Conservation (phyloP, 176 grass and related monocot species). For the Elaeis guineensis region DNA sequence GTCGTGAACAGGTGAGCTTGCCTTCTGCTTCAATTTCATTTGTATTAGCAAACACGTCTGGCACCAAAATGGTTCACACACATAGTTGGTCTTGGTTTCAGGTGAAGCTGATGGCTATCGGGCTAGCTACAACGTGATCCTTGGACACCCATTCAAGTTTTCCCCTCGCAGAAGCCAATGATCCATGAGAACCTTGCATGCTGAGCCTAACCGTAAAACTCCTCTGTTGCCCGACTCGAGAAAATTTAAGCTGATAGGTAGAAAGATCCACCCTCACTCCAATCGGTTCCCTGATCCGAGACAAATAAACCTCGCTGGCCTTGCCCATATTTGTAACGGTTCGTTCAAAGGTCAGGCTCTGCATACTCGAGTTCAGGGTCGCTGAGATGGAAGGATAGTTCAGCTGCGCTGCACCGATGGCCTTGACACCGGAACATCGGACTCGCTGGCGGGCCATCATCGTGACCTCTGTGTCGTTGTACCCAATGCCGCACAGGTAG, state of each 20-base stretch:
- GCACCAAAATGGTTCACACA: no score
- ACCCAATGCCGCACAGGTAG: conserved; percentile 46
- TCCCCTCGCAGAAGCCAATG: conserved; percentile 13
- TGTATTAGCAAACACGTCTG: no score
- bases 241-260: conserved; percentile 27
- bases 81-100: no score
- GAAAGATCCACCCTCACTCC: conserved; percentile 23
- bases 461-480: conserved; percentile 6
- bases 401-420: conserved; percentile 24
- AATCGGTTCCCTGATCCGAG: conserved; percentile 9
- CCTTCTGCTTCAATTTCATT: no score
- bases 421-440: conserved; percentile 13
- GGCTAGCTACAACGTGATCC: conserved; percentile 33
- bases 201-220: conserved; percentile 33
- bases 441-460: conserved; percentile 2
- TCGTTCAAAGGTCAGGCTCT: conserved; percentile 15
- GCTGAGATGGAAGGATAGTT: conserved; percentile 51
- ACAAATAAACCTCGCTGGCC: conserved; percentile 15
- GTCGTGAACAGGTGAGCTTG: no score
- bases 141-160: conserved; percentile 25
- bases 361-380: neutral
- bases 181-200: neutral
- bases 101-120: conserved; percentile 25
- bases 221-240: conserved; percentile 17
- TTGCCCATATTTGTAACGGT: conserved; percentile 44